These are phyloP conservation scores for Leishmania turanica DNA, from an alignment of 208 protist genomes.

Conservation along the genomic window DNA sequence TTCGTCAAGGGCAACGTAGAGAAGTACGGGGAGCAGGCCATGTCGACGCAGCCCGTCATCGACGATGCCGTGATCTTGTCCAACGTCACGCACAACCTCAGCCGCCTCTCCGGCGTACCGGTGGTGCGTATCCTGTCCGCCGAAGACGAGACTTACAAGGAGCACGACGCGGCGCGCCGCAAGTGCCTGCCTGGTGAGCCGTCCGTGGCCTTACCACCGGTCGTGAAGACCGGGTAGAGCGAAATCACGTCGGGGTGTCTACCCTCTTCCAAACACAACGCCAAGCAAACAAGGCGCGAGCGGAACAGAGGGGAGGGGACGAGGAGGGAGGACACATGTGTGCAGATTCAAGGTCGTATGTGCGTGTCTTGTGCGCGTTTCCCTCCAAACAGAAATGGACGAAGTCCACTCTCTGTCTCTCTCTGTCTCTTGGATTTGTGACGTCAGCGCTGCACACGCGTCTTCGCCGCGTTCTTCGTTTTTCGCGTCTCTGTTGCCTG, in stretches of 20 bases:
- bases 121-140: constrained; percentile 47
- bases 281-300: background rate
- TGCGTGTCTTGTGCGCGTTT: too few species aligned
- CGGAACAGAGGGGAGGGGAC: too few species aligned
- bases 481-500: background rate
- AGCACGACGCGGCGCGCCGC: constrained; percentile 67
- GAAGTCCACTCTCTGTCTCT: background rate
- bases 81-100: constrained; percentile 52
- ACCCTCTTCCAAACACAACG: background rate
- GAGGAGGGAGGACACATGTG: too few species aligned
- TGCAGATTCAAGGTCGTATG: too few species aligned
- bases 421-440: too few species aligned
- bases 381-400: too few species aligned
- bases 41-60: constrained; percentile 61
- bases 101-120: constrained; percentile 67
- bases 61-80: constrained; percentile 70
- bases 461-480: too few species aligned
- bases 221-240: background rate
- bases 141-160: constrained; percentile 62
- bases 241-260: background rate
- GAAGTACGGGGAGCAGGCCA: constrained; percentile 79
- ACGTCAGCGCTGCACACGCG: too few species aligned
- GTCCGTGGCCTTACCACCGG: constrained; percentile 55
- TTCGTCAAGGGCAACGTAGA: constrained; percentile 83
- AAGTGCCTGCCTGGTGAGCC: constrained; percentile 83